Evolutionary conservation across 2,329 filamentous ascomycete genomes (phyloP).

Genomic region (Triangularia verruculosa): DNA sequence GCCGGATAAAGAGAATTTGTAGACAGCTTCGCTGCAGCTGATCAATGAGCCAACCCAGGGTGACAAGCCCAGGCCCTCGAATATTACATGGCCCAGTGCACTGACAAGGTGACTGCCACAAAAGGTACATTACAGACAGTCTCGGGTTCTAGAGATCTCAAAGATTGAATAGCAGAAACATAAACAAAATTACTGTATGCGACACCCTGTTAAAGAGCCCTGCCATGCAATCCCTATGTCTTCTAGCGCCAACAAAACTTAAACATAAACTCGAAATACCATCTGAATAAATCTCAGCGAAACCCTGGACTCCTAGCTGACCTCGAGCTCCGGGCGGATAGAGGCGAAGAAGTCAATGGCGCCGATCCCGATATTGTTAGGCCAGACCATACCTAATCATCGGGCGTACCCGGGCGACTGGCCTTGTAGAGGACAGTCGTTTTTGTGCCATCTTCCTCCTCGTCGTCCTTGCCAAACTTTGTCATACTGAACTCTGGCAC

Average conservation of each 20-base stretch:
- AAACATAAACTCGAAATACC: neutral
- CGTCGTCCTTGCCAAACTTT: constrained; percentile 48
- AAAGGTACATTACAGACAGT: neutral
- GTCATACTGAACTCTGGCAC: constrained; percentile 57
- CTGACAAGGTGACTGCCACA: neutral
- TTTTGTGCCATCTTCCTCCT: constrained; percentile 41
- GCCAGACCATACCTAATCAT: constrained; percentile 30
- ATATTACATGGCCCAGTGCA: neutral
- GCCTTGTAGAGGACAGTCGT: constrained; percentile 35
- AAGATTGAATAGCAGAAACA: neutral
- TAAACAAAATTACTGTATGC: neutral
- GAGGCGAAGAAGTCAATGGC: constrained; percentile 15
- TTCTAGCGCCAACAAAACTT: neutral
- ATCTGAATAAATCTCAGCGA: constrained; percentile 10
- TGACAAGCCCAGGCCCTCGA: too few species aligned
- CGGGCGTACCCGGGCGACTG: constrained; percentile 33
- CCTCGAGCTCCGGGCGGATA: neutral
- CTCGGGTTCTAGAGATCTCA: neutral
- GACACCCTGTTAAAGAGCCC: neutral
- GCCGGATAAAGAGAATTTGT: neutral
- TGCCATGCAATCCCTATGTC: neutral
- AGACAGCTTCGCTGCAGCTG: neutral
- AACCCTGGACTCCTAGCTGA: constrained; percentile 21
- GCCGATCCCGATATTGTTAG: constrained; percentile 22
- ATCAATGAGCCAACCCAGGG: too few species aligned